Percentiles rank a stretch among this genome's conserved stretches.
phyloP scores from a whole-genome alignment of 495 filamentous ascomycete species.

The Bryoglossum gracile region DNA sequence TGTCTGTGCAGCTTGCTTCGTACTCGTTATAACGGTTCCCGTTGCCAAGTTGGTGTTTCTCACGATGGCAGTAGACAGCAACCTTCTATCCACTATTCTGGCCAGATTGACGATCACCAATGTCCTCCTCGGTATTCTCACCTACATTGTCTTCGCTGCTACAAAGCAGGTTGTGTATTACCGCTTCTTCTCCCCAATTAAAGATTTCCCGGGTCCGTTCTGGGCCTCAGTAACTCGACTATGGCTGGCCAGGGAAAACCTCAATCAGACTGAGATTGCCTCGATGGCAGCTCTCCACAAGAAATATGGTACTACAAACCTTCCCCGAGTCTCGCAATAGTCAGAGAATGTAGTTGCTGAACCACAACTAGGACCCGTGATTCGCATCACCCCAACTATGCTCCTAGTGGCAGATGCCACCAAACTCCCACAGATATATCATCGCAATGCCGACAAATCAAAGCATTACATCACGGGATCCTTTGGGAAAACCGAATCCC shows the following conservation, averaged over 20 bases:
- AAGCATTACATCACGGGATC: constrained; percentile 45
- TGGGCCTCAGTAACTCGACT: background rate
- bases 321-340: too few species aligned
- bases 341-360: too few species aligned
- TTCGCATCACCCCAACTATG: constrained; percentile 23
- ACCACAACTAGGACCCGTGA: background rate
- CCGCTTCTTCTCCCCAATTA: background rate
- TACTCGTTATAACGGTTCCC: too few species aligned
- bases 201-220: background rate
- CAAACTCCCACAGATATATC: constrained; percentile 44
- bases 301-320: background rate
- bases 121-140: background rate
- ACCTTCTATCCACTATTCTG: background rate
- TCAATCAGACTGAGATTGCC: background rate
- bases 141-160: background rate
- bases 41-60: background rate
- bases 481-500: constrained; percentile 39
- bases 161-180: background rate
- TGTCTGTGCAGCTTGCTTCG: too few species aligned
- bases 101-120: background rate
- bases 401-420: constrained; percentile 28
- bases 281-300: background rate
- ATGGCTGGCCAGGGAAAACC: background rate
- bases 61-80: background rate
- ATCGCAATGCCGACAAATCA: constrained; percentile 48